Base-by-base conservation (phyloP, 305 asterid species). In the Fraxinus nigra region DNA sequence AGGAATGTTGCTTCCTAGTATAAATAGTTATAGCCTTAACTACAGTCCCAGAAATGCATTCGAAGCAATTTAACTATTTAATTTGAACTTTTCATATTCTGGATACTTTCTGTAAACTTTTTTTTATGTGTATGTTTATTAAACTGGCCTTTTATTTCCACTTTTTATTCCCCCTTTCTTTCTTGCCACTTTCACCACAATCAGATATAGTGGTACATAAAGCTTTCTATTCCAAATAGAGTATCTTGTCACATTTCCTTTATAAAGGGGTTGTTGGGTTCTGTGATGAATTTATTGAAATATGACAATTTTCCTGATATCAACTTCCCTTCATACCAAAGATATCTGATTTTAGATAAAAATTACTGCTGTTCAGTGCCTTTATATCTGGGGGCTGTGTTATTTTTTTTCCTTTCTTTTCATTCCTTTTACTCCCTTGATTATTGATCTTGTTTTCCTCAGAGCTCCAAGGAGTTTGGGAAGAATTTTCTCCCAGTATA, bases 401-500 rank as follows among this genome's bases (percentile, higher is more conserved):
- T 61, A 22, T 70, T 73, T 51, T 84, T 56, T 59, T 22, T 8
- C 10, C 14, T 43, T 11, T 13, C 34, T 20, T 22, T 63, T 22
- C 33, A 9, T 63, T 63, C 24, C 72, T 63, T 4, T 63, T 63
- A 24, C 73, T 46, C 22, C 26, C 67, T 83, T 76, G 76, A 30
- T 85, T 54, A 13, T 63, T 84, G 48, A 26, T 61, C 75, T 13
- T 73, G 56, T 79, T 61, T 48, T 33, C 82, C 11, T 78, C 84
- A 94, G 98, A 84, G 82, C 72, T 51, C 63, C 82, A 79, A 77
- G 92, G 85, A 56, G 86, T 79, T 77, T 54, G 69, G 67, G 87
- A 84, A 81, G 93, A 89, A 85, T 78, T 85, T 80, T 78, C 90
- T 74, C 89, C 95, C 6, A 88, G 85, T 76, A 85, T 94, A 82